Evolutionary conservation across 2,329 filamentous ascomycete genomes (phyloP), one percentile per base, ranked within the genome.

Genomic region (Beauveria sp.): DNA sequence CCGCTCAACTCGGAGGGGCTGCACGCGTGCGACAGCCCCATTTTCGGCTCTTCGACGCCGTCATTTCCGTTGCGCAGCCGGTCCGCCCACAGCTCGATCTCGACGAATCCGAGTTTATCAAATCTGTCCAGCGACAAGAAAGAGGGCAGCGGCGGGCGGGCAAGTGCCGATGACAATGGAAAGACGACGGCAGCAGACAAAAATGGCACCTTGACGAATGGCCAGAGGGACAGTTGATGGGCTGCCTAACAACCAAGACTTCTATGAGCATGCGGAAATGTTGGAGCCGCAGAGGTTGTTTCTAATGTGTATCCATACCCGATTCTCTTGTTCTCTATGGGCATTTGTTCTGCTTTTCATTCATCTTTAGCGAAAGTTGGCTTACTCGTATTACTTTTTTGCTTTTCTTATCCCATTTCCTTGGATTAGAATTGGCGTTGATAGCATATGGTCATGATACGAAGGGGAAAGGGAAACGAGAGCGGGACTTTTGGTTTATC

Each of bases 1-100:
- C 71, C 72, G 5, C 62, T 72, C 31, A 67, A 72, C 59, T 64
- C 69, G 9, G 56, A 61, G 5, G 43, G 45, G 22, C 46, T 52
- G 6, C 28, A 6, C 16, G 59, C 59, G 22, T 56, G 56, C 40
- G 62, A 63, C n/a, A 63, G 62, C 20, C 61, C 50, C 2, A 45
- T 42, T 22, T 56, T 63, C 45, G 60, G 60, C n/a, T 57, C 53
- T 8, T 45, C 38, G 24, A 31, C 46, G 26, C 50, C 59, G n/a
- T 54, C 59, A 10, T 61, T 61, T 61, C 42, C 43, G 18, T 16
- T 14, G n/a, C 51, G 49, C n/a, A 54, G 26, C 14, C 26, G 22
- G 50, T 54, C 50, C 24, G 28, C 40, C n/a, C 12, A 18, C 42
- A 54, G 51, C 43, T 61, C 59, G 4, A 14, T 43, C 20, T 48